Base-by-base conservation (phyloP, 176 grass and related monocot genomes). In the Cymbopogon citratus region DNA sequence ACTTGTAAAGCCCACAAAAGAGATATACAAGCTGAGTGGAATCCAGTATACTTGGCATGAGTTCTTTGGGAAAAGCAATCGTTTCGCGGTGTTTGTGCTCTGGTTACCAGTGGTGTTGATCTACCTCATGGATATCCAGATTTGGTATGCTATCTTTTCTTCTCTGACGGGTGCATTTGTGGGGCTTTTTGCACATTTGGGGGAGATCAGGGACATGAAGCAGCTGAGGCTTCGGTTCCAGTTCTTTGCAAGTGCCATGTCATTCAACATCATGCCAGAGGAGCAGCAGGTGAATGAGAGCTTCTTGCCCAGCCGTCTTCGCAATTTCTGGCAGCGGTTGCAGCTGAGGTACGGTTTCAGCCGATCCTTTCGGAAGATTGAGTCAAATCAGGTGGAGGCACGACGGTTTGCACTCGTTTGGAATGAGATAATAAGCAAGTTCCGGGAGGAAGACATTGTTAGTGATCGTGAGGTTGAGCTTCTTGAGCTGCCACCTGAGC, bases 101-200 rank as follows among this genome's bases (percentile, higher is more conserved):
- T 97, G 94, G 94, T 40, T 94, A 9, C 94, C 94, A 14, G 90
- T 97, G 46, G 84, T 97, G 63, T 85, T 97, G 85, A 97, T 97
- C 77, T 97, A 97, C 85, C 85, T 97, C 38, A 97, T 97, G 94
- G 94, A 97, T 80, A 94, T 92, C 75, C 94, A 97, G 85, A 97
- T 97, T 44, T 97, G 94, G 94, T 97, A 97, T 33, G 89, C 94
- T 12, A 90, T 97, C 24, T 94, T 97, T 71, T 97, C 94, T 48
- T 88, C 94, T 48, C 44, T 94, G 79, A 75, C 90, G 5, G 94
- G 94, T 25, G 94, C 87, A 27, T 88, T 92, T 76, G 94, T 97
- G 36, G 94, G 94, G 52, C 64, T 97, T 40, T 97, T 97, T 81
- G 88, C 89, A 19, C 91, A 97, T 74, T 72, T 94, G 68, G 94